Conservation (phyloP, 164 flowering plant species). For the Buxus sempervirens region DNA sequence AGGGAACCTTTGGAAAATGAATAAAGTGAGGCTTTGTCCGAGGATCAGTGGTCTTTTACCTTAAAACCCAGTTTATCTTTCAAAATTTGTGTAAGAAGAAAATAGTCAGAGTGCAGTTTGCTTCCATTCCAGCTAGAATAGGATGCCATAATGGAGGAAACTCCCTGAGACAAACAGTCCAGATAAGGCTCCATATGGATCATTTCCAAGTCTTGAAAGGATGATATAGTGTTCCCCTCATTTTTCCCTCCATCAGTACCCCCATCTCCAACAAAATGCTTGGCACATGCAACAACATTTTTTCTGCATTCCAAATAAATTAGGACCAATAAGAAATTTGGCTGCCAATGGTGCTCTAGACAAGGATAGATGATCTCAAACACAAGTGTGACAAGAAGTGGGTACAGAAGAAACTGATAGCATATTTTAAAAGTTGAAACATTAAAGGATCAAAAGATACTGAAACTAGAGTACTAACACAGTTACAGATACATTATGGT, state of each 20-base stretch:
- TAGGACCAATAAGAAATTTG: background rate
- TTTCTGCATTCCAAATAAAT: constrained; percentile 34
- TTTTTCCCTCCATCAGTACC: constrained; percentile 74
- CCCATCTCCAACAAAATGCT: constrained; percentile 85
- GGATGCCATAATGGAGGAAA: constrained; percentile 82
- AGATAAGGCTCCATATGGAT: constrained; percentile 77
- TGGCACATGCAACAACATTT: constrained; percentile 64
- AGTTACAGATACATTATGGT: too few species aligned
- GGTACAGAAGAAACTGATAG: too few species aligned
- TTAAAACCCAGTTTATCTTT: constrained; percentile 77
- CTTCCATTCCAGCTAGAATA: constrained; percentile 86
- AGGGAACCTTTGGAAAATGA: background rate
- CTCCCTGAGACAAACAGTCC: constrained; percentile 76
- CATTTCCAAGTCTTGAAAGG: constrained; percentile 53
- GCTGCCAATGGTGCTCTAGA: background rate
- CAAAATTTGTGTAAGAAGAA: constrained; percentile 63
- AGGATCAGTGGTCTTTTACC: constrained; percentile 29
- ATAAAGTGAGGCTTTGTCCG: background rate
- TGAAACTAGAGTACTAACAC: too few species aligned
- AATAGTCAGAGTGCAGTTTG: constrained; percentile 51
- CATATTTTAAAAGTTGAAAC: too few species aligned
- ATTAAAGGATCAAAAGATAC: too few species aligned
- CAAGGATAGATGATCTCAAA: background rate
- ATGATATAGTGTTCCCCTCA: constrained; percentile 59
- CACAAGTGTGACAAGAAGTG: too few species aligned